A percentile compares a stretch with the other conserved stretches of the same genome.
phyloP scores from a whole-genome alignment of 2,329 filamentous ascomycete species.

The Fusarium devonianum region DNA sequence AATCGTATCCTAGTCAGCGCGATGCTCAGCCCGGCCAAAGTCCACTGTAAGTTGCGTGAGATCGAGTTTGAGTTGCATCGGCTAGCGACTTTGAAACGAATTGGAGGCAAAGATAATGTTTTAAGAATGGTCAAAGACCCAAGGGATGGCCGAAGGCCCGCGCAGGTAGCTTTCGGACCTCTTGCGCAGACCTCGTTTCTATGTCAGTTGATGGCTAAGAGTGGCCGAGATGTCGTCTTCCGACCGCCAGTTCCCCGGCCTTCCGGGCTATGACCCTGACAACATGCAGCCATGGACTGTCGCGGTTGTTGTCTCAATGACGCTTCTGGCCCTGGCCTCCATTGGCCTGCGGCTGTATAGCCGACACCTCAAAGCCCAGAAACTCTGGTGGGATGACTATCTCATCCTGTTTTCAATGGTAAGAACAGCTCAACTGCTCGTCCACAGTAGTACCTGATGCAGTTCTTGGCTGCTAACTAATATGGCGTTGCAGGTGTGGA shows the following conservation, averaged over 20 bases:
- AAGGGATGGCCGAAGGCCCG: no score
- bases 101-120: no score
- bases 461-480: slow-evolving; percentile 1
- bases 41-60: no score
- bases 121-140: no score
- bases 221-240: slow-evolving; percentile 9
- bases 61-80: no score
- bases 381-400: slow-evolving; percentile 60
- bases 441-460: not conserved
- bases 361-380: slow-evolving; percentile 52
- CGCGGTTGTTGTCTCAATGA: slow-evolving; percentile 51
- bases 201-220: no score
- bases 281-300: slow-evolving; percentile 54
- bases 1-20: not conserved
- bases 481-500: slow-evolving; percentile 45
- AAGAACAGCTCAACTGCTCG: not conserved
- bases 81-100: no score
- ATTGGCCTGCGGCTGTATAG: slow-evolving; percentile 52
- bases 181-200: no score
- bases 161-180: no score
- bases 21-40: not conserved
- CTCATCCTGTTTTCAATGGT: slow-evolving; percentile 59
- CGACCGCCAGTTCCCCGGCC: slow-evolving; percentile 33
- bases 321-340: slow-evolving; percentile 48
- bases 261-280: slow-evolving; percentile 34